Conservation (phyloP, 352 stramenopile species). For the Globisporangium middletonii region DNA sequence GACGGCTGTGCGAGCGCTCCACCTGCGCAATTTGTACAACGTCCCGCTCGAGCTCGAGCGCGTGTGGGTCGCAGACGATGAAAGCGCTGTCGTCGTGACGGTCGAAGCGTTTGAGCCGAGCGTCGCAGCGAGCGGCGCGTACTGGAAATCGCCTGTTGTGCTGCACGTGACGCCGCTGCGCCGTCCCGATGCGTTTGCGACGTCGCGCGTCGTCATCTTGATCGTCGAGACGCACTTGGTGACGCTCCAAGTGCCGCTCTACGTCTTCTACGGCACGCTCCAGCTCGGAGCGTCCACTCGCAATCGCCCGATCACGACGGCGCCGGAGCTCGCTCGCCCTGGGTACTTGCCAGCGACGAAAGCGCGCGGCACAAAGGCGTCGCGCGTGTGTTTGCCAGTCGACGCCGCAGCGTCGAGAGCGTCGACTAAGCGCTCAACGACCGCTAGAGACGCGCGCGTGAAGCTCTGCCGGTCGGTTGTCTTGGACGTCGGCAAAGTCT, state of each 20-base stretch:
- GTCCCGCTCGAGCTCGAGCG: conserved; percentile 32
- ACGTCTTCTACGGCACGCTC: conserved; percentile 35
- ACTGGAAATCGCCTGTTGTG: conserved; percentile 23
- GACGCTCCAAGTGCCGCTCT: conserved; percentile 22
- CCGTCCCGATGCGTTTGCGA: not conserved
- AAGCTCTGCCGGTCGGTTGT: conserved; percentile 35
- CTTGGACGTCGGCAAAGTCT: conserved; percentile 39
- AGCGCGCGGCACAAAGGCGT: not conserved
- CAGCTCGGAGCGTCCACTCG: conserved; percentile 5
- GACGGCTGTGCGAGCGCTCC: conserved; percentile 1
- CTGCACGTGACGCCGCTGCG: conserved; percentile 20
- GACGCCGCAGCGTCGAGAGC: not conserved
- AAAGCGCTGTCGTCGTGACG: conserved; percentile 14
- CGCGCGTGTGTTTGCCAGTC: conserved; percentile 2
- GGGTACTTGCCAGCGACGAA: not conserved
- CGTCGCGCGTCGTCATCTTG: conserved; percentile 17
- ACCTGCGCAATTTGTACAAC: conserved; percentile 33
- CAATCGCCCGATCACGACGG: not conserved
- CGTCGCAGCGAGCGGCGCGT: conserved; percentile 14
- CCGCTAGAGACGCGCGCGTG: not conserved
- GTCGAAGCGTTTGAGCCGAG: conserved; percentile 25
- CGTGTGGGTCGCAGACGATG: conserved; percentile 23
- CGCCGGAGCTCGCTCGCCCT: not conserved
- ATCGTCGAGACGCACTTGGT: conserved; percentile 40
- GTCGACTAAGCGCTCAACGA: not conserved